Evolutionary conservation across 192 early-diverging fungal genomes (phyloP).

Genomic region (Coemansia sp.): DNA sequence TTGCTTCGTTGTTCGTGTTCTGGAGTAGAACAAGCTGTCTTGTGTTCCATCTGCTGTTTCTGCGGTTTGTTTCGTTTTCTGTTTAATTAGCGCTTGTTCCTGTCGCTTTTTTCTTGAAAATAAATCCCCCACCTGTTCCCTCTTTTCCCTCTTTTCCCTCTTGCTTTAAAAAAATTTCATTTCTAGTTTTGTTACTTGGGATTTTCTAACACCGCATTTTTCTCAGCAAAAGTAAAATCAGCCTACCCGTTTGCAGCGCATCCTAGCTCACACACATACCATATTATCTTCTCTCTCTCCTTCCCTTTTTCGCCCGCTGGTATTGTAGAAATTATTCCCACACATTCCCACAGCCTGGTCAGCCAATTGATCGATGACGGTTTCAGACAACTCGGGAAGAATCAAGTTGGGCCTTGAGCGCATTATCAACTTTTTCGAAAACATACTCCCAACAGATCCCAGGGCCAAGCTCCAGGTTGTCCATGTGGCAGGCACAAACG

Average conservation of each 20-base stretch:
- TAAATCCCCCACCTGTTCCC: background rate
- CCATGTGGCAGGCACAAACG: slow-evolving; percentile 89
- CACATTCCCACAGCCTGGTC: background rate
- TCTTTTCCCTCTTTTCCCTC: slow-evolving; percentile 4
- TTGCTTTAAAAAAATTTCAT: background rate
- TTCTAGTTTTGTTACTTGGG: background rate
- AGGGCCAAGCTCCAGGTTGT: slow-evolving; percentile 57
- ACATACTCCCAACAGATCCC: slow-evolving; percentile 52
- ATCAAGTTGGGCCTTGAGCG: slow-evolving; percentile 48
- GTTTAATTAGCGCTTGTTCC: no score
- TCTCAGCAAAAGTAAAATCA: no score
- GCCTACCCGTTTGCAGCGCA: no score
- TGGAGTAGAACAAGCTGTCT: background rate
- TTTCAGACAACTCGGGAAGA: slow-evolving; percentile 17
- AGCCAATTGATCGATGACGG: slow-evolving; percentile 14
- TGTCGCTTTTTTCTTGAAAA: no score
- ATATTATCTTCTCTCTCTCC: background rate
- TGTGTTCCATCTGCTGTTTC: no score
- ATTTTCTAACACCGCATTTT: no score
- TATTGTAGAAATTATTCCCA: background rate
- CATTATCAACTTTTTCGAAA: slow-evolving; percentile 56
- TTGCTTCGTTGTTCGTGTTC: no score
- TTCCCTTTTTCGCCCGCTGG: background rate
- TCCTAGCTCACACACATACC: no score
- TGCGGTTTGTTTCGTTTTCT: no score